Conservation (phyloP, 2,329 filamentous ascomycete genomes). For the Penicillium sp. region DNA sequence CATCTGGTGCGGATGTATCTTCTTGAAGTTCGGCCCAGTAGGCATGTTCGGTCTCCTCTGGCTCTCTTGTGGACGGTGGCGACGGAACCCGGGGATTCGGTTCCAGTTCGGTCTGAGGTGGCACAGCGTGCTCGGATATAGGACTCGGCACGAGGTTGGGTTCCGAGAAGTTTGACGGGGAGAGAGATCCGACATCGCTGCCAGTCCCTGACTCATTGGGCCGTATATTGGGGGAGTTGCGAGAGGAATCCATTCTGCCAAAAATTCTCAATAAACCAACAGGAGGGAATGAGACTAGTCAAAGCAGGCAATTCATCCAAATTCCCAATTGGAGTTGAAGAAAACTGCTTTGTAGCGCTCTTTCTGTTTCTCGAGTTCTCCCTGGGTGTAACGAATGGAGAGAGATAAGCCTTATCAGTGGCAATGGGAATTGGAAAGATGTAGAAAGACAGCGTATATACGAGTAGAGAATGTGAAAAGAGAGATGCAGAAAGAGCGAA, state of each 20-base stretch:
- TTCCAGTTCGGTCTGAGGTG: neutral
- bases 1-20: slow-evolving; percentile 56
- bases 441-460: slow-evolving; percentile 6
- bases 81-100: slow-evolving; percentile 11
- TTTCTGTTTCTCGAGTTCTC: neutral
- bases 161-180: neutral
- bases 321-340: neutral
- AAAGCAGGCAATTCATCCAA: neutral
- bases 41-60: slow-evolving; percentile 35
- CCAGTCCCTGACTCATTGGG: neutral
- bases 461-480: slow-evolving; percentile 11
- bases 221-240: neutral
- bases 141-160: neutral
- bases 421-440: neutral
- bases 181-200: neutral
- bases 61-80: slow-evolving; percentile 13
- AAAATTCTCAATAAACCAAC: neutral
- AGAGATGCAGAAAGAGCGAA: slow-evolving; percentile 1
- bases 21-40: slow-evolving; percentile 58
- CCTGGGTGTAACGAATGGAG: neutral
- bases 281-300: neutral
- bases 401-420: slow-evolving; percentile 17
- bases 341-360: neutral
- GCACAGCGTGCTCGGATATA: neutral
- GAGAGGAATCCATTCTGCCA: neutral